A percentile compares a stretch with the other conserved stretches of the same genome.
phyloP scores from a whole-genome alignment of 225 moss, liverwort and hornwort genomes.

The Antitrichia curtipendula region DNA sequence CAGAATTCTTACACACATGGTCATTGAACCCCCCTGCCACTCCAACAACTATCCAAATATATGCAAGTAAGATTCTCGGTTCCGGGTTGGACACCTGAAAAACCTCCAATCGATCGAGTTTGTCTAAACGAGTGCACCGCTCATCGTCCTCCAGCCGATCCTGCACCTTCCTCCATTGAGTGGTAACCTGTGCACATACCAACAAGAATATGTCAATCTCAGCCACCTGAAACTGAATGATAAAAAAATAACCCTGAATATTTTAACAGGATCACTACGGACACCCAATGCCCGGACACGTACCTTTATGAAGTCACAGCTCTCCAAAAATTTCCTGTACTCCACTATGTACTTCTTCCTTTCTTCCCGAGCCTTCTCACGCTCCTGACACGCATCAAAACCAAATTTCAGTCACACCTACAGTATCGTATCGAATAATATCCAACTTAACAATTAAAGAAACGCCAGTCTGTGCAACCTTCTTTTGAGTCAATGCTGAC shows the following conservation, averaged over 20 bases:
- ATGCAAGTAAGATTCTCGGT: background rate
- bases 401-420: background rate
- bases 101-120: slow-evolving; percentile 87
- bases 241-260: background rate
- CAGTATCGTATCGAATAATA: background rate
- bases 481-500: background rate
- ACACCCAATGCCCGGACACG: background rate
- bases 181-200: slow-evolving; percentile 49
- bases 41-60: background rate
- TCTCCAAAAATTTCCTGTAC: slow-evolving; percentile 73
- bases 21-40: background rate
- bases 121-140: slow-evolving; percentile 89
- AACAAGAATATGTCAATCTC: background rate
- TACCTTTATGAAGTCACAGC: slow-evolving; percentile 95
- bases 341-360: slow-evolving; percentile 84
- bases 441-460: background rate
- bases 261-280: background rate
- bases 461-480: background rate
- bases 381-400: slow-evolving; percentile 43
- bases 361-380: slow-evolving; percentile 96
- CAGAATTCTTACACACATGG: background rate
- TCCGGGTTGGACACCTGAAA: slow-evolving; percentile 51
- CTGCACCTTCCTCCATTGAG: slow-evolving; percentile 97
- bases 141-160: slow-evolving; percentile 96
- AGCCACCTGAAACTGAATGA: background rate